Evolutionary conservation across 192 early-diverging fungal genomes (phyloP), one percentile per base, ranked within the genome.

Genomic region (Phlyctochytrium arcticum): DNA sequence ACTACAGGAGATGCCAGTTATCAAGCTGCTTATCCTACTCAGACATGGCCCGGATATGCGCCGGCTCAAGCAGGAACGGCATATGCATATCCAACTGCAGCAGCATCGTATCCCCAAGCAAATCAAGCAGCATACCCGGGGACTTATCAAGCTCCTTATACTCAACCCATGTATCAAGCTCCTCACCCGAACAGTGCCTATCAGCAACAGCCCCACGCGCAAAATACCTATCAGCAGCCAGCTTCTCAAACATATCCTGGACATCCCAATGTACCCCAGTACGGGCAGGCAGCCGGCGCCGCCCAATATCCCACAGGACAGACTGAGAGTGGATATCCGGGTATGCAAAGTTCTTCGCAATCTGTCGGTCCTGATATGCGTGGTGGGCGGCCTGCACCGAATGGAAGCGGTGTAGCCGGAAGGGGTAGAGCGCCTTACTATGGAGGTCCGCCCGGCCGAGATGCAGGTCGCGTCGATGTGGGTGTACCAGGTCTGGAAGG

Each of bases 51-150:
- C 6, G 59, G 36, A 53, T 44, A 44, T 44, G 2, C 39, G 21
- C 39, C 12, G 39, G 39, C 21, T 44, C 39, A 30, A 31, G 17
- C 59, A 33, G 59, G 15, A 27, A 24, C 12, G 10, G 23, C 59
- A 61, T 4, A 6, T 12, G 0, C 57, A 19, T 8, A 7, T 44
- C 24, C 60, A 24, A 48, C 62, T 36, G 30, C 42, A 21, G 46
- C 59, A 6, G 24, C 59, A 30, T 9, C 42, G 8, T 60, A 60
- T 48, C n/a, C 59, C 12, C 48, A 60, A 26, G 24, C 21, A 23
- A n/a, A 33, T 10, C 42, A 48, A 64, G 32, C 62, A 26, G 51
- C 30, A 29, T 24, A 48, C 6, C 24, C 62, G 35, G n/a, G 50
- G 19, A 29, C 19, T 30, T 30, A 15, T 30, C 50, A 19, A 30